Evolutionary conservation across 2,329 filamentous ascomycete species (phyloP).

Genomic region (Leptographium galeiforme): DNA sequence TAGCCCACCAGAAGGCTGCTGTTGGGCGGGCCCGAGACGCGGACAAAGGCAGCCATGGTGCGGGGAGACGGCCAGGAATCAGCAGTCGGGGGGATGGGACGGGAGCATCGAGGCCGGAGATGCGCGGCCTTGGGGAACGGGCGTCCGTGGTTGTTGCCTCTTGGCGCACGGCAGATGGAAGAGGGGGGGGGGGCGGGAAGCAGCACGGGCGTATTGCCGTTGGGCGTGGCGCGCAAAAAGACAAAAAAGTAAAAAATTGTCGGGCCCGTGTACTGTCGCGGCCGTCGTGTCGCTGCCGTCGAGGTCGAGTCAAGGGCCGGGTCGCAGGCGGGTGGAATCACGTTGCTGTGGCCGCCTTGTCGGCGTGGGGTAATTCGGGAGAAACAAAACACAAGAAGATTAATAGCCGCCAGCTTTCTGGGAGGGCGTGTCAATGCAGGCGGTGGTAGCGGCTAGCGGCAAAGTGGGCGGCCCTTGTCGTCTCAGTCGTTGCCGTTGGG

Average conservation of each 20-base stretch:
- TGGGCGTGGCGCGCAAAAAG: too few relatives aligned
- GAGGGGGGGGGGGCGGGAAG: neutral
- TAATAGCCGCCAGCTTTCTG: neutral
- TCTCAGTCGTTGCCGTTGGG: neutral
- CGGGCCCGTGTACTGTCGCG: neutral
- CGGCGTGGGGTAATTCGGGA: neutral
- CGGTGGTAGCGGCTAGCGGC: neutral
- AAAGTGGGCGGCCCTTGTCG: neutral
- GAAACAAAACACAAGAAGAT: neutral
- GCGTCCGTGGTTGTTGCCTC: neutral
- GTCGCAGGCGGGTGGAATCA: neutral
- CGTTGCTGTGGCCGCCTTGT: neutral
- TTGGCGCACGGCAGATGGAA: neutral
- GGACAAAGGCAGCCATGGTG: conserved; percentile 46
- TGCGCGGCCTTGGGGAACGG: neutral
- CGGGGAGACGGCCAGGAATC: neutral
- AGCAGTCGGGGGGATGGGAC: neutral
- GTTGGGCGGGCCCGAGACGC: conserved; percentile 94
- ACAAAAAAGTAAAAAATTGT: neutral
- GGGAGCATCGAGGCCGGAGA: neutral
- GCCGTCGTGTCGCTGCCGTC: neutral
- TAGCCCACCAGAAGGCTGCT: conserved; percentile 95
- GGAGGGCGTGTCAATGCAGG: neutral
- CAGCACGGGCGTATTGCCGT: too few relatives aligned
- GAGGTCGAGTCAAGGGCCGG: neutral